Base-by-base conservation (phyloP, 2,329 filamentous ascomycete species). In the Aureobasidium pullulans region DNA sequence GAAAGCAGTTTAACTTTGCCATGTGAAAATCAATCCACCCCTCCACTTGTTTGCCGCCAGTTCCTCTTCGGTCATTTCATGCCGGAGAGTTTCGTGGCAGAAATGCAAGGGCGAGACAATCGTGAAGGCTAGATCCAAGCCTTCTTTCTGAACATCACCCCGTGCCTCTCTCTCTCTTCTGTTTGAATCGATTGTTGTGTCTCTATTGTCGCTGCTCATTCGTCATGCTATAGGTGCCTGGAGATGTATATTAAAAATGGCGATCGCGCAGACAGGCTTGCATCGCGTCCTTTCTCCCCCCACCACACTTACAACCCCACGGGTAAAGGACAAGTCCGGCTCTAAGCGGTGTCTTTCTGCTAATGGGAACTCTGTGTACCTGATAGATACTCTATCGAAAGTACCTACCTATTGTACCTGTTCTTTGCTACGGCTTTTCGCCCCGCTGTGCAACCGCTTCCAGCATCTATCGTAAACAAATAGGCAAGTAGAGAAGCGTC, bases 31-130 rank as follows among this genome's bases (percentile, higher is more conserved):
- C 34, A 11, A 7, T 29, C 47, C 46, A 29, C 47, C 37, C 49
- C 49, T 52, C 37, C 34, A 52, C 49, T 28, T 6, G 8, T 39
- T 39, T 9, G 37, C 16, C 15, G 23, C 23, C 23, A 23, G 23
- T 23, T 23, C 23, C 23, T 23, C 23, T 23, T 23, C 23, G 23
- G 23, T 23, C 23, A 23, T 23, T 32, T 32, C 29, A 48, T 48
- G 46, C 46, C n/a, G 31, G 34, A 29, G 31, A 29, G 29, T 36
- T 23, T 48, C 34, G 31, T 15, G 39, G n/a, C 13, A 42, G 13
- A 50, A 34, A 34, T 50, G 48, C 48, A 50, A 50, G 48, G 48
- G 48, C 46, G 31, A 48, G 46, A 48, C 46, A 48, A 34, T 23
- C 7, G n/a, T 19, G 16, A 6, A 13, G n/a, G 10, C 10, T 6